Base-by-base conservation (phyloP, 345 rosid genomes). In the Litchi chinensis region DNA sequence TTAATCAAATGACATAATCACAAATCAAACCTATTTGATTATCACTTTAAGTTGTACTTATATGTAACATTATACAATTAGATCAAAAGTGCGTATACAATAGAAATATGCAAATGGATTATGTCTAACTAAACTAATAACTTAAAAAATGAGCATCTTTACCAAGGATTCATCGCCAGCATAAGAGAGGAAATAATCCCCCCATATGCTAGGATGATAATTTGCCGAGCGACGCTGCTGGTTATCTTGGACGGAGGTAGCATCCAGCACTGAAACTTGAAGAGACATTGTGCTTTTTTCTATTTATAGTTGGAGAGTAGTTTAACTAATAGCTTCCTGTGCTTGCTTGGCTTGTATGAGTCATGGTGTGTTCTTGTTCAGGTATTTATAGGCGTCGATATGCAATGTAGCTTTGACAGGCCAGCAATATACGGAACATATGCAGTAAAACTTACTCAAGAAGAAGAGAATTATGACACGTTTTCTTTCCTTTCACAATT, bases 181-280 rank as follows among this genome's bases (percentile, higher is more conserved):
- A 37, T 62, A 74, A 5, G 64, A 48, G 24, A 82, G 85, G 75
- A 85, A 82, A 62, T 79, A 16, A 56, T 77, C 82, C 2, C 37
- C 80, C 87, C 85, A 85, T 9, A 82, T 13, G 28, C 77, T 59
- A 0, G 70, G 76, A 40, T 70, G 81, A 74, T 15, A 85, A 71
- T 46, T 48, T 6, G 79, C 68, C 8, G 81, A 79, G 18, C 40
- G 66, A n/a, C 85, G 83, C 62, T 28, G 59, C 12, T 40, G 0
- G 5, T 37, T 8, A 15, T 32, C 37, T 41, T 24, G 26, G 2
- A 13, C 6, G 18, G 70, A 8, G 44, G 9, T 0, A 1, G 76
- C 13, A 32, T 32, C 37, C 40, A 15, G 18, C 4, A 39, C 73
- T 41, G 68, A 65, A 67, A 24, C 63, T 71, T 50, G 62, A 50